phyloP scores from a whole-genome alignment of 2,329 filamentous ascomycete genomes.

The Stachybotrys elegans region DNA sequence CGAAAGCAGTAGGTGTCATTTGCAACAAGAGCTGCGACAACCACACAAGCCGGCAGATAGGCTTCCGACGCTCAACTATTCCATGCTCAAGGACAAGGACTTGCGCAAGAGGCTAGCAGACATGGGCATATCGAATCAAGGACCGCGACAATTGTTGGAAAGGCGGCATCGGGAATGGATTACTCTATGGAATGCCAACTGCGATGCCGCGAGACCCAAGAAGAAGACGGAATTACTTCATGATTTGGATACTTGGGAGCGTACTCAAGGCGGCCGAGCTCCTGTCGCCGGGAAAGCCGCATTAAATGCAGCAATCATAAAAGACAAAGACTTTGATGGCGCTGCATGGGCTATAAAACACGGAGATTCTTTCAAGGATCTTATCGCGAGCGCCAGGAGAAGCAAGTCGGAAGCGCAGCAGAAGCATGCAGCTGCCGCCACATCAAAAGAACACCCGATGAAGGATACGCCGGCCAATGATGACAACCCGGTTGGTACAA shows the following conservation, averaged over 20 bases:
- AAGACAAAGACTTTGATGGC: conserved; percentile 85
- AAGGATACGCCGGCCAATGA: conserved; percentile 5
- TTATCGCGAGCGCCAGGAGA: conserved; percentile 72
- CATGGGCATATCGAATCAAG: conserved; percentile 68
- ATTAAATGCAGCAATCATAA: conserved; percentile 49
- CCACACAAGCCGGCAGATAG: conserved; percentile 48
- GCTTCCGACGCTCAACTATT: conserved; percentile 79
- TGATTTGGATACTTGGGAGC: conserved; percentile 84
- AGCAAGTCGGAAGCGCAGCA: conserved; percentile 39
- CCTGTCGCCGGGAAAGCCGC: conserved; percentile 26
- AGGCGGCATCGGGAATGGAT: conserved; percentile 87
- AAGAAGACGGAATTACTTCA: conserved; percentile 65
- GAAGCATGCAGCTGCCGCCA: conserved; percentile 18
- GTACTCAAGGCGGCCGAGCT: conserved; percentile 65
- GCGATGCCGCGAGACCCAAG: conserved; percentile 73
- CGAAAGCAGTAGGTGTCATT: conserved; percentile 8
- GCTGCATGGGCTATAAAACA: conserved; percentile 70
- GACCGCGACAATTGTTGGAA: conserved; percentile 65
- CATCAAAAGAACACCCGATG: conserved; percentile 10
- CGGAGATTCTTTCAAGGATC: conserved; percentile 66
- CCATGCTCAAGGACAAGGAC: conserved; percentile 72
- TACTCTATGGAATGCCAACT: conserved; percentile 95
- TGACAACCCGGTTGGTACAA: no score
- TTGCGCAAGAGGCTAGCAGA: conserved; percentile 79
- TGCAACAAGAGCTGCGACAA: conserved; percentile 16